Base-by-base conservation (phyloP, 495 filamentous ascomycete species). In the Penicillium herquei region DNA sequence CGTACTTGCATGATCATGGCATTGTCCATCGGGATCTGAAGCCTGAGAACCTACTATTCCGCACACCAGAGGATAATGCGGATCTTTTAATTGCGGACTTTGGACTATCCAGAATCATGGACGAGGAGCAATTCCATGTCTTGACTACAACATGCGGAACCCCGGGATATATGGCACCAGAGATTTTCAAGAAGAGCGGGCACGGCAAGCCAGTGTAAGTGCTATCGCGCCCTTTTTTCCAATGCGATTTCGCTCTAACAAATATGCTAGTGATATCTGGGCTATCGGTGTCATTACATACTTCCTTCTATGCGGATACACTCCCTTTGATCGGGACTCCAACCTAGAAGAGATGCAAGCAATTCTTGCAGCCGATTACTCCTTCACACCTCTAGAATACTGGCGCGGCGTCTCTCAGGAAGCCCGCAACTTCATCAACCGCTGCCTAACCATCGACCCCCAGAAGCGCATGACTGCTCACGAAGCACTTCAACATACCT, bases 331-430 rank as follows among this genome's bases (percentile, higher is more conserved):
- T 76, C 88, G 95, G 17, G 94, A 98, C 70, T 91, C 86, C 46
- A 96, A 98, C 71, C 85, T 97, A 61, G 94, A 98, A 72, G 94
- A 98, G 78, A 96, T 98, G 92, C 92, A 98, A 75, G 94, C 95
- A 54, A 98, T 98, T 71, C 82, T 98, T 39, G 86, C 90, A 49
- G 94, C 95, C 31, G 92, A 98, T 77, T 98, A 98, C 78, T 86
- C 82, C 69, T 98, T 98, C 72, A 92, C 89, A n/a, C 94, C 94
- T 6, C 70, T 89, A 49, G 93, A 98, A 64, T 97, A 96, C 80
- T 98, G 95, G 94, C 88, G 91, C 58, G 87, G 88, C 52, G 92
- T 98, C 52, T 92, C 88, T n/a, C 79, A 87, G 42, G 76, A 77
- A 56, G 94, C 94, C 7, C 87, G 93, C 61, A 85, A 94, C 40